These are phyloP conservation scores for Mortierella sp. DNA, from an alignment of 371 early-diverging fungal genomes.

Conservation along the genomic window DNA sequence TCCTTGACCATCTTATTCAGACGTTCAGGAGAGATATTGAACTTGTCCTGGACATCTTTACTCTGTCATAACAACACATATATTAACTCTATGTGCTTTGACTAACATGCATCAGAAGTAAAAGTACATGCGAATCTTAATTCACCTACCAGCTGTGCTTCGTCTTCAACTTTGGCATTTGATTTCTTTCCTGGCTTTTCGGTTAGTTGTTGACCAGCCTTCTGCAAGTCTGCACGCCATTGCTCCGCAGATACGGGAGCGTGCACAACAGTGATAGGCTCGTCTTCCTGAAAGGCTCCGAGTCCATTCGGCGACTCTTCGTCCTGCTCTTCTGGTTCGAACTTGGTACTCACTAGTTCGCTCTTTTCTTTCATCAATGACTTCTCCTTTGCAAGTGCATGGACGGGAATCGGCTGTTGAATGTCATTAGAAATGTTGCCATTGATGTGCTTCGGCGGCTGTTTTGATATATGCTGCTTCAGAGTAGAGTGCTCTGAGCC, in stretches of 20 bases:
- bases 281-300: conserved; percentile 36
- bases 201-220: conserved; percentile 27
- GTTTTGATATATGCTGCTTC: conserved; percentile 24
- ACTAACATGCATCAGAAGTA: neutral
- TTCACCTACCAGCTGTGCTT: conserved; percentile 53
- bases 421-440: neutral
- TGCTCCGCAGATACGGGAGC: conserved; percentile 29
- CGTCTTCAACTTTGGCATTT: conserved; percentile 35
- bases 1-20: conserved; percentile 65
- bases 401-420: neutral
- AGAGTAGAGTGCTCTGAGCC: conserved; percentile 14
- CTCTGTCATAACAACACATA: conserved; percentile 3
- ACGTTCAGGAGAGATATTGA: conserved; percentile 70
- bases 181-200: conserved; percentile 22
- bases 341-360: conserved; percentile 4
- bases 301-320: conserved; percentile 11
- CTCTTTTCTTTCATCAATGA: neutral
- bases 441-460: conserved; percentile 5
- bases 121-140: neutral
- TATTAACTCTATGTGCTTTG: neutral
- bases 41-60: conserved; percentile 68
- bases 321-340: neutral
- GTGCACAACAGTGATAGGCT: conserved; percentile 39
- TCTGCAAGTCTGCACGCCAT: conserved; percentile 38
- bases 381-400: neutral